Percentiles rank a stretch among this genome's conserved stretches.
Conservation (phyloP, 257 asterid genomes). For the Marsdenia floribunda region DNA sequence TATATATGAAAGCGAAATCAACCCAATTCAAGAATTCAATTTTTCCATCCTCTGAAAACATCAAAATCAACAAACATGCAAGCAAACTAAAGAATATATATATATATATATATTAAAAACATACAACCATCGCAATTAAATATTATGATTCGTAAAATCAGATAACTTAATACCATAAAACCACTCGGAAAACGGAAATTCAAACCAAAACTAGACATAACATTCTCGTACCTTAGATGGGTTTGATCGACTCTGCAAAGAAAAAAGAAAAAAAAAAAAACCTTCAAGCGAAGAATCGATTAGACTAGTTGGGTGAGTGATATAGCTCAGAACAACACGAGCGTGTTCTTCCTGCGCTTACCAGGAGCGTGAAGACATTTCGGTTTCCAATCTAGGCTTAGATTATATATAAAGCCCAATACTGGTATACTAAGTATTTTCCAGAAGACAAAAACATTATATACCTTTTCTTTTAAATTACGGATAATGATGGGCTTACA, state of each 20-base stretch:
- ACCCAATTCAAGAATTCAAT: background rate
- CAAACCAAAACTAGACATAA: background rate
- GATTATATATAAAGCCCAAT: background rate
- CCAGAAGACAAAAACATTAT: too few species aligned
- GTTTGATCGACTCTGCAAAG: background rate
- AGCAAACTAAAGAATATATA: background rate
- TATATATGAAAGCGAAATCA: background rate
- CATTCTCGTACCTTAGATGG: background rate
- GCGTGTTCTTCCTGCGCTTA: constrained; percentile 1
- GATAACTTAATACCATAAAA: background rate
- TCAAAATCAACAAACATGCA: background rate
- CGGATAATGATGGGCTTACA: too few species aligned
- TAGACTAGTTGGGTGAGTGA: background rate
- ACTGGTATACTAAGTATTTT: background rate
- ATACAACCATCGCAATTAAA: background rate
- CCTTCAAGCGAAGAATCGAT: background rate
- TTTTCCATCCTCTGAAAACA: background rate
- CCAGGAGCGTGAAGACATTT: background rate
- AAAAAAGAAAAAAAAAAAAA: background rate
- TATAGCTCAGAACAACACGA: background rate
- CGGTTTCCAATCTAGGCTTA: too few species aligned
- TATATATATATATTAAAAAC: background rate
- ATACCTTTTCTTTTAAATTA: too few species aligned
- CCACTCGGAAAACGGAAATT: background rate
- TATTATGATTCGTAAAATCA: background rate